phyloP scores from a whole-genome alignment of 2,329 filamentous ascomycete genomes.

The Nemania serpens region DNA sequence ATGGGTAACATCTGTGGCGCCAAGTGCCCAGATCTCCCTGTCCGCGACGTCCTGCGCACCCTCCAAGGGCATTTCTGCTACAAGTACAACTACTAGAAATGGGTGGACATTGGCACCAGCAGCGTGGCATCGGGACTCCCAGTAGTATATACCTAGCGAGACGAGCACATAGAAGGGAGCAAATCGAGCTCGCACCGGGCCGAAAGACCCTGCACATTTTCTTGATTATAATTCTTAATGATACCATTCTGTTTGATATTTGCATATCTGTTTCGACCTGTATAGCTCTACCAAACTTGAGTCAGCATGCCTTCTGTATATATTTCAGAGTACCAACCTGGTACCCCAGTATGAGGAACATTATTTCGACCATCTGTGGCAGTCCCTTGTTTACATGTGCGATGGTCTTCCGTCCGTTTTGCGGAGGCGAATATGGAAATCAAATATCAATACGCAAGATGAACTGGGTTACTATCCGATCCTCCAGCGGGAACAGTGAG shows the following conservation, averaged over 20 bases:
- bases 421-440: too few relatives aligned
- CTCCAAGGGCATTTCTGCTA: conserved; percentile 38
- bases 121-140: conserved; percentile 13
- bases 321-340: background rate
- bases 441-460: too few relatives aligned
- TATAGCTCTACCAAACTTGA: background rate
- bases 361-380: background rate
- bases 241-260: conserved; percentile 22
- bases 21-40: conserved; percentile 39
- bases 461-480: too few relatives aligned
- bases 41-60: conserved; percentile 37
- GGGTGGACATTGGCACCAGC: conserved; percentile 8
- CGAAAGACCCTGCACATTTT: conserved; percentile 10
- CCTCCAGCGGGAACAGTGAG: too few relatives aligned
- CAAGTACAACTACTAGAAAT: conserved; percentile 38
- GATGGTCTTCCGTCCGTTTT: too few relatives aligned
- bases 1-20: conserved; percentile 34
- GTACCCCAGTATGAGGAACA: background rate
- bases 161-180: conserved; percentile 11
- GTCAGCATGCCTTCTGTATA: background rate
- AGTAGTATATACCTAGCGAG: background rate
- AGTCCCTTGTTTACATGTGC: too few relatives aligned
- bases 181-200: conserved; percentile 15
- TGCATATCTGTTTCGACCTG: background rate
- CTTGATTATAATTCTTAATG: conserved; percentile 29